Evolutionary conservation across 2,329 filamentous ascomycete species (phyloP), one percentile per base, ranked within the genome.

Genomic region (Colletotrichum plurivorum): DNA sequence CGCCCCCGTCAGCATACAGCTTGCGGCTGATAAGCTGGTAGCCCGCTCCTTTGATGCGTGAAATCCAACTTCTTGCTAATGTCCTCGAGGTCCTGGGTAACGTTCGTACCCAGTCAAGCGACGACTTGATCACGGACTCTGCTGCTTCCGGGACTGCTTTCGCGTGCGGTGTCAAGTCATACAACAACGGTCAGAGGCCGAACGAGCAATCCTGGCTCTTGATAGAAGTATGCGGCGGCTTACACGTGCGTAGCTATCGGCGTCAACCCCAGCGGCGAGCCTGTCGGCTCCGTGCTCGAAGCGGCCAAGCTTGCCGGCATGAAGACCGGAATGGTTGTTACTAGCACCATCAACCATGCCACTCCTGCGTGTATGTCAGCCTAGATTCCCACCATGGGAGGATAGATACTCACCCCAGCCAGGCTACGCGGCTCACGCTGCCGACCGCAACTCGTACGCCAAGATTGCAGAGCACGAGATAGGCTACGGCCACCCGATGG

Each of bases 281-380:
- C 79, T 18, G 77, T 80, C 18, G 81, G 78, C 43, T 80, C 78
- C 18, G 78, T 83, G 20, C 75, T 82, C 46, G 81, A 83, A 71
- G 79, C 80, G 9, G 80, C 80, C 13, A 79, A 81, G 69, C 71
- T 79, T 39, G 74, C 78, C 39, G 81, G 81, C 43, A 80, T 78
- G 71, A 79, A 78, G 73, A 82, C 81, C 15, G 80, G 79, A 13
- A 76, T 83, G n/a, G 79, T 82, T n/a, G 81, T 81, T 4, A 82
- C 81, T 2, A 79, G 76, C 8, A 79, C 76, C 39, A 82, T 83
- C 72, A 82, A 80, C 71, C 77, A 82, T 61, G 76, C 72, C 57
- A 79, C 74, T 16, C 76, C 73, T 41, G 73, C 77, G 4, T 76
- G 77, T 73, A 54, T 9, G 69, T 61, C n/a, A 20, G 15, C 7